Evolutionary conservation across 1,139 yeast species (phyloP).

Genomic region (Geotrichum cucujoidarum): DNA sequence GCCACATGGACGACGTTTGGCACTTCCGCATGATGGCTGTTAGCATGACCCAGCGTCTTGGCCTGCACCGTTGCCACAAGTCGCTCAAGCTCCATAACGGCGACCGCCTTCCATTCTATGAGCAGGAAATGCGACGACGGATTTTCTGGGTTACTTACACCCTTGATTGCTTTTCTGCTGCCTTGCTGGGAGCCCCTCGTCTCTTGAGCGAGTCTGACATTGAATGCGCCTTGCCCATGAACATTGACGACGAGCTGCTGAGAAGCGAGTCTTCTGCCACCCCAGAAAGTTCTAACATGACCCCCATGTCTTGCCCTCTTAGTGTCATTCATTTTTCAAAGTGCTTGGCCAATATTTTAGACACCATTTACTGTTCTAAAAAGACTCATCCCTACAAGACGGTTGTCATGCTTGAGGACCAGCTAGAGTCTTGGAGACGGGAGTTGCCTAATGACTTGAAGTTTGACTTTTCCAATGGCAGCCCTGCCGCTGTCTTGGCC

Average conservation of each 20-base stretch:
- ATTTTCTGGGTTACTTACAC: constrained; percentile 81
- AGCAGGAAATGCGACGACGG: constrained; percentile 77
- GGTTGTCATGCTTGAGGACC: constrained; percentile 51
- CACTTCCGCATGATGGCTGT: constrained; percentile 70
- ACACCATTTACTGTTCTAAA: constrained; percentile 45
- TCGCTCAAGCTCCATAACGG: constrained; percentile 66
- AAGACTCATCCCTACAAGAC: constrained; percentile 45
- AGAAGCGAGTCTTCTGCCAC: constrained; percentile 49
- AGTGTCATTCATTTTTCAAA: constrained; percentile 56
- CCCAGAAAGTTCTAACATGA: constrained; percentile 30
- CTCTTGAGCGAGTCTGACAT: constrained; percentile 72
- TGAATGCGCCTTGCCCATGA: constrained; percentile 78
- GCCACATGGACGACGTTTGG: constrained; percentile 70
- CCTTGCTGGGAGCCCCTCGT: constrained; percentile 78
- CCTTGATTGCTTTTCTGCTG: constrained; percentile 69
- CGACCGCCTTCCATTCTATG: constrained; percentile 40
- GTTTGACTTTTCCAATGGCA: constrained; percentile 65
- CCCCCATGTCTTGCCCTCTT: constrained; percentile 27
- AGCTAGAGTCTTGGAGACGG: constrained; percentile 73
- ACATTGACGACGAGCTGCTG: constrained; percentile 46
- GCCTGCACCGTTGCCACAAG: constrained; percentile 83
- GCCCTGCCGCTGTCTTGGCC: constrained; percentile 40
- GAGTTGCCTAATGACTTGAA: constrained; percentile 58
- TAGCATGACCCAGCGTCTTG: constrained; percentile 79
- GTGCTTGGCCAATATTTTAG: constrained; percentile 68